Percentiles rank a stretch among this genome's conserved stretches.
phyloP scores from a whole-genome alignment of 164 flowering plant species.

The Vitis labrusca region DNA sequence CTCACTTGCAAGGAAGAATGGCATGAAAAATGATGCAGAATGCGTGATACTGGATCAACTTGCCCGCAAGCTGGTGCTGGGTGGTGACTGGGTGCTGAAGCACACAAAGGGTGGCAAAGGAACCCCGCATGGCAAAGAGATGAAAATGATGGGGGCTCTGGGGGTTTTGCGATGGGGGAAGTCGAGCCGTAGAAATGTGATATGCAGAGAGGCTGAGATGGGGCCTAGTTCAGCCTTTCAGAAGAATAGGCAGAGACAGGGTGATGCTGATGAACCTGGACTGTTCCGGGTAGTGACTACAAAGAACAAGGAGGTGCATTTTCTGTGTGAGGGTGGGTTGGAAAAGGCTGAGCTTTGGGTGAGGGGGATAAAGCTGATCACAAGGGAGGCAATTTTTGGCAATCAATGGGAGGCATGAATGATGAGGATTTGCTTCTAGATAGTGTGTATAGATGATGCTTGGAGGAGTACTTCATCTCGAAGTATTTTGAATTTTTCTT shows the following conservation, averaged over 20 bases:
- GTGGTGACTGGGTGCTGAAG: conserved; percentile 39
- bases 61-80: conserved; percentile 49
- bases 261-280: conserved; percentile 40
- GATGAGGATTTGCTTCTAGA: neutral
- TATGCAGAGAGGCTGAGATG: conserved; percentile 48
- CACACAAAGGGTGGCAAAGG: conserved; percentile 67
- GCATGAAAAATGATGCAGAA: conserved; percentile 37
- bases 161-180: conserved; percentile 72
- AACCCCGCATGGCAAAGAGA: conserved; percentile 42
- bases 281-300: conserved; percentile 58
- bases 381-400: conserved; percentile 32
- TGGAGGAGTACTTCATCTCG: conserved; percentile 26
- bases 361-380: conserved; percentile 62
- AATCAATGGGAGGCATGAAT: neutral
- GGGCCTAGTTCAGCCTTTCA: conserved; percentile 52
- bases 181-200: conserved; percentile 55
- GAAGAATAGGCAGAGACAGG: conserved; percentile 31
- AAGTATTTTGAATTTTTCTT: conserved; percentile 11
- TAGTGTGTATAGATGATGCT: conserved; percentile 9
- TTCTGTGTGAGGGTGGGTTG: conserved; percentile 52
- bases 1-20: conserved; percentile 40
- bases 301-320: conserved; percentile 67
- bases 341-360: conserved; percentile 70
- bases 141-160: conserved; percentile 36
- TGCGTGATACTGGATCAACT: conserved; percentile 50